A percentile compares a stretch with the other conserved stretches of the same genome.
phyloP scores from a whole-genome alignment of 2,329 filamentous ascomycete species.

The Curvularia lunata region DNA sequence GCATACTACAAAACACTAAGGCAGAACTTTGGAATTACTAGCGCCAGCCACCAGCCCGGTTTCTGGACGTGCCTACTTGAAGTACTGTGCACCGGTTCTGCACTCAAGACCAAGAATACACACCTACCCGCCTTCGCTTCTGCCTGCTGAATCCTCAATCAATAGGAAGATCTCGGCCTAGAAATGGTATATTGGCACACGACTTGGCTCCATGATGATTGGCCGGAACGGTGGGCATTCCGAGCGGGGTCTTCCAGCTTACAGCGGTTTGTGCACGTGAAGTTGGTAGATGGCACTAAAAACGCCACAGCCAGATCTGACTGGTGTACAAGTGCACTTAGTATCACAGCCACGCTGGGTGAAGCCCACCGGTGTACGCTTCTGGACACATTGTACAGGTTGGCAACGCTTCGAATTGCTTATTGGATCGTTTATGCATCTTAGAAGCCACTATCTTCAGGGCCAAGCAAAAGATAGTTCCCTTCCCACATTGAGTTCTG shows the following conservation, averaged over 20 bases:
- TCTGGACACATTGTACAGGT: conserved; percentile 2
- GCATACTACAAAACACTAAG: background rate
- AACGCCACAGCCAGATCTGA: conserved; percentile 6
- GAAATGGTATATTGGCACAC: conserved; percentile 1
- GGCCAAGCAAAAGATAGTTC: background rate
- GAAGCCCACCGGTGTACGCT: conserved; percentile 4
- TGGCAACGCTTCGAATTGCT: background rate
- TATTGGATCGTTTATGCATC: conserved; percentile 2
- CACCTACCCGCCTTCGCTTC: background rate
- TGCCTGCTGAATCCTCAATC: conserved; percentile 3
- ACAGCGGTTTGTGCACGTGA: conserved; percentile 1
- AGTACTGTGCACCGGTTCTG: background rate
- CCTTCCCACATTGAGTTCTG: background rate
- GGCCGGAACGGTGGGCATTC: background rate
- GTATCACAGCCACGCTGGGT: conserved; percentile 9
- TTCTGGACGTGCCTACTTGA: background rate
- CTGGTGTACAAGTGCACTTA: background rate
- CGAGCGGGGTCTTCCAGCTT: background rate
- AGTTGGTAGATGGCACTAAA: background rate
- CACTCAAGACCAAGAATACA: conserved; percentile 4
- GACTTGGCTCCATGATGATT: conserved; percentile 11
- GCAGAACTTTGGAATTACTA: background rate
- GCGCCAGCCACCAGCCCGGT: background rate
- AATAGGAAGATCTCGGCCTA: background rate
- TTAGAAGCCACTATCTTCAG: background rate